Evolutionary conservation across 1,284 basidiomycete species (phyloP), one percentile per base, ranked within the genome.

Genomic region (Austropuccinia psidii): DNA sequence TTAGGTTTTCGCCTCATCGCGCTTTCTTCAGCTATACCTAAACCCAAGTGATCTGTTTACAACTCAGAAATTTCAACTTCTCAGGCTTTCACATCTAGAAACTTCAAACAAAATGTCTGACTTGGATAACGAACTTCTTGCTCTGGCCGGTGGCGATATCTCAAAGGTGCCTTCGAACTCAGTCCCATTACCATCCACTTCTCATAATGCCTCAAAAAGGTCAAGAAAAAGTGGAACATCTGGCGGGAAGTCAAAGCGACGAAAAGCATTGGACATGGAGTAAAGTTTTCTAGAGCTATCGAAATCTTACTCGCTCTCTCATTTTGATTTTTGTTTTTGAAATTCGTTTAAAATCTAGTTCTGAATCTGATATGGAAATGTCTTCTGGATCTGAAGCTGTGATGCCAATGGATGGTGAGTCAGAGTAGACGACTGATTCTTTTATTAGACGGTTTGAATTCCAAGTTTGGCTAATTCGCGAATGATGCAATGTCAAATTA

Each of bases 331-430:
- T 5, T 27, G 49, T 33, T 35, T 55, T 55, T 19, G 21, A 27
- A n/a, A n/a, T n/a, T n/a, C n/a, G n/a, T n/a, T 6, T 55, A 19
- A 17, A 27, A 29, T 45, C 6, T 27, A 69, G 66, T 58, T 43
- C 55, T 17, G 68, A 72, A 72, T 72, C 68, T 50, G 68, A 72
- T 49, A 72, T 72, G 68, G 68, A 72, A 49, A 72, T 72, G 68
- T 72, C 68, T 31, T 72, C 68, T 50, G 68, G 57, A 17, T 72
- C 68, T 4, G 68, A 61, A 24, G 57, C 41, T 52, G 68, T 31
- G 21, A 35, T 58, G 15, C 50, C 54, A 13, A 58, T 55, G 29
- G 50, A 69, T 6, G 67, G 67, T 69, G 7, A 9, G 67, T 27
- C 45, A 13, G 31, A 47, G n/a, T 39, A 7, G 27, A 45, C 33